Evolutionary conservation across 2,329 filamentous ascomycete genomes (phyloP), one percentile per base, ranked within the genome.

Genomic region (Trichophyton verrucosum): DNA sequence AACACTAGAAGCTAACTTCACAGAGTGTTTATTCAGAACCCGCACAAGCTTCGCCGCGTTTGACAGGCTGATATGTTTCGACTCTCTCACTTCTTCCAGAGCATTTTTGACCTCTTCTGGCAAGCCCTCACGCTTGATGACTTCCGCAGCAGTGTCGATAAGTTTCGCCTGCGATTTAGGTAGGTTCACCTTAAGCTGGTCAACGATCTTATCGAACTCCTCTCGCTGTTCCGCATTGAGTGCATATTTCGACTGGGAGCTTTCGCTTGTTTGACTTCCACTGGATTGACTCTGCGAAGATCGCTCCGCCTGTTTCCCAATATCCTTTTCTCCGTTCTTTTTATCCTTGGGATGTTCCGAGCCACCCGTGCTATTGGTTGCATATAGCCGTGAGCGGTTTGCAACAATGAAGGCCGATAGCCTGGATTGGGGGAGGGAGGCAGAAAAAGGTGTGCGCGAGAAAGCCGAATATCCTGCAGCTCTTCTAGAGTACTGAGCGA

Each of bases 81-180:
- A 76, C 27, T 77, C 79, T 71, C 71, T 75, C 68, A 77, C 75
- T 65, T 79, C 79, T 58, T 83, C 78, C 72, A 86, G 81, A 59
- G 87, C 80, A 65, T 86, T 80, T 60, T 82, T 80, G 17, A 90
- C 74, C 69, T 90, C 88, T 22, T 75, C 68, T 0, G 89, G 88
- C 15, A 90, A 82, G 8, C 90, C 90, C 47, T 85, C 79, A 63
- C 80, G 78, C 74, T 85, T 83, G 63, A 92, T 80, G 30, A 80
- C 76, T 63, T 81, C 75, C n/a, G 88, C 74, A 7, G 85, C 78
- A 56, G 82, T 78, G 62, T 84, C 79, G 62, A 91, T 72, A 22
- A 80, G 75, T 58, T 82, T 74, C 44, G 78, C 78, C 73, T 89
- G 84, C n/a, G 79, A 78, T 60, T 80, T 77, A 6, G 87, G 86